These are phyloP conservation scores for Globisporangium cystogenes DNA, from an alignment of 352 stramenopile species.

Conservation along the genomic window DNA sequence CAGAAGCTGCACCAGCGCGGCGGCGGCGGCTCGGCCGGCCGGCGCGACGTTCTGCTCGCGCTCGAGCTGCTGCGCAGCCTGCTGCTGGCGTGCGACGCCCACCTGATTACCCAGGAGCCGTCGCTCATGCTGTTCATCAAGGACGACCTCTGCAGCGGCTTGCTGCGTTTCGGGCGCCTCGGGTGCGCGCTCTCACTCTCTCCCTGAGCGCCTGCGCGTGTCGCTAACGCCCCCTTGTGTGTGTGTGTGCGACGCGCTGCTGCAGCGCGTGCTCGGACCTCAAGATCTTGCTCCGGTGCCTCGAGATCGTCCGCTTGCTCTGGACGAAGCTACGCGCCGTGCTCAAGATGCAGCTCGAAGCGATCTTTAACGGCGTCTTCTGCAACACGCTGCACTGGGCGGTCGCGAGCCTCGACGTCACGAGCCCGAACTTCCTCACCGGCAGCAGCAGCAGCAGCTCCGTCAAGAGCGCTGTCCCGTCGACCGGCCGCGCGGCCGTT, in stretches of 20 bases:
- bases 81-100: conserved; percentile 47
- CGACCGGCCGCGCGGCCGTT: conserved; percentile 1
- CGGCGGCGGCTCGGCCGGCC: conserved; percentile 12
- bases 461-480: neutral
- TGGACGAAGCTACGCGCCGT: conserved; percentile 65
- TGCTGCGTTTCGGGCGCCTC: conserved; percentile 67
- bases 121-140: conserved; percentile 82
- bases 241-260: neutral
- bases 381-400: conserved; percentile 66
- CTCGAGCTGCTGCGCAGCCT: conserved; percentile 57
- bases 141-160: conserved; percentile 71
- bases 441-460: conserved; percentile 14
- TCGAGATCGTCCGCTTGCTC: conserved; percentile 61
- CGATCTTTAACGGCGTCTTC: conserved; percentile 67
- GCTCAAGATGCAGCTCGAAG: conserved; percentile 81
- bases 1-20: conserved; percentile 66
- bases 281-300: conserved; percentile 50
- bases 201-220: no score
- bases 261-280: conserved; percentile 40
- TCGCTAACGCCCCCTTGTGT: no score
- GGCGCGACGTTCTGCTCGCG: conserved; percentile 64
- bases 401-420: conserved; percentile 53
- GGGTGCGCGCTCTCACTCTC: no score
- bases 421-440: conserved; percentile 38
- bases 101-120: conserved; percentile 39